phyloP scores from a whole-genome alignment of 139 green algal species.

The Penium margaritaceum region DNA sequence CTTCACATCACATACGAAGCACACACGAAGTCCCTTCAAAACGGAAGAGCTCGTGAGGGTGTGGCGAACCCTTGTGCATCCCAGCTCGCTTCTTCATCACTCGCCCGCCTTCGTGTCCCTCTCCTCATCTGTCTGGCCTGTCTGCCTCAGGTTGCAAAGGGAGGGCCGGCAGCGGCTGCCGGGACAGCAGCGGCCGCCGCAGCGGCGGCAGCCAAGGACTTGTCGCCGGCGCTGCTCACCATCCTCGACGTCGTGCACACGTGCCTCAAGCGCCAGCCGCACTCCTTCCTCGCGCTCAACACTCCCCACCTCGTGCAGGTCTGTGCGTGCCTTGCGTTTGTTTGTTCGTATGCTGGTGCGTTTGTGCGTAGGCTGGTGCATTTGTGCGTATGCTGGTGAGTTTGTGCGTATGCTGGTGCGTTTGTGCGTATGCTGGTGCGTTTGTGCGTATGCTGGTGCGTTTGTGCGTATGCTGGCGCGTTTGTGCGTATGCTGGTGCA shows the following conservation, averaged over 20 bases:
- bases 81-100: neutral
- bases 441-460: too few species aligned
- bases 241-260: conserved; percentile 48
- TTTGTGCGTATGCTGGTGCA: too few species aligned
- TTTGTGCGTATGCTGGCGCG: too few species aligned
- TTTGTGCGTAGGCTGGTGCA: too few species aligned
- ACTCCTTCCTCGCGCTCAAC: conserved; percentile 44
- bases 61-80: neutral
- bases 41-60: too few species aligned
- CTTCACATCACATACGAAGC: too few species aligned
- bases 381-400: too few species aligned
- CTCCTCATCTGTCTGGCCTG: neutral
- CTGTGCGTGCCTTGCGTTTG: too few species aligned
- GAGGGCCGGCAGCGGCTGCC: neutral
- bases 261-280: conserved; percentile 44
- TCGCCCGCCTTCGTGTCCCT: neutral
- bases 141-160: neutral
- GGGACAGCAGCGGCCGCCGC: neutral
- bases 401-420: too few species aligned
- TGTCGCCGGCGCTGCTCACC: conserved; percentile 50
- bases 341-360: too few species aligned
- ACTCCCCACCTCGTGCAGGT: conserved; percentile 41
- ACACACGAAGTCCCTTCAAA: too few species aligned
- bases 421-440: too few species aligned
- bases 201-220: neutral